phyloP scores from a whole-genome alignment of 768 basidiomycete genomes.

The Pisolithus orientalis region DNA sequence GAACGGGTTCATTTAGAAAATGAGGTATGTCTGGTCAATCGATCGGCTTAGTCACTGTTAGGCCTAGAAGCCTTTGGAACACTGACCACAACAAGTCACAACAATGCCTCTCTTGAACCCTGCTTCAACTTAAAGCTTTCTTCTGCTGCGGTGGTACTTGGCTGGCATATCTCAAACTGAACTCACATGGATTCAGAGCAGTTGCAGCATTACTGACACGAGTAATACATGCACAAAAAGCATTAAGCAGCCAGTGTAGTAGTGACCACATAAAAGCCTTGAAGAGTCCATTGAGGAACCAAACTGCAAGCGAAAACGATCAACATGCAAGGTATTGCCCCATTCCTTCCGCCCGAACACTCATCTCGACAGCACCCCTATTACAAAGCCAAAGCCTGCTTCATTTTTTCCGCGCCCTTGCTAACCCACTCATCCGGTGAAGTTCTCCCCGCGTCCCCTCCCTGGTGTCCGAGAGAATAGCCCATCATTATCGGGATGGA shows the following conservation, averaged over 20 bases:
- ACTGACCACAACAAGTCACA: conserved; percentile 4
- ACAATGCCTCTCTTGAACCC: neutral
- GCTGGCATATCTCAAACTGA: too few relatives aligned
- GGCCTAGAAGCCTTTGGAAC: conserved; percentile 2
- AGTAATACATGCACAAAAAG: too few relatives aligned
- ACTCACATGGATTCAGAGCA: too few relatives aligned
- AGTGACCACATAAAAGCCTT: too few relatives aligned
- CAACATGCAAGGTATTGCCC: too few relatives aligned
- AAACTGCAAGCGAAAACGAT: too few relatives aligned
- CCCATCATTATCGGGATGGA: conserved; percentile 52
- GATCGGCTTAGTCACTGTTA: conserved; percentile 1
- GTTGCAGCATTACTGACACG: too few relatives aligned
- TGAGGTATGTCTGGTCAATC: neutral
- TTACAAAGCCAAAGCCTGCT: conserved; percentile 15
- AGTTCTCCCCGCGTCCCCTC: conserved; percentile 25
- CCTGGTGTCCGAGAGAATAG: conserved; percentile 32
- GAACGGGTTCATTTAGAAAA: neutral
- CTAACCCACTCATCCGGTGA: conserved; percentile 53
- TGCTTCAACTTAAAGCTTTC: too few relatives aligned
- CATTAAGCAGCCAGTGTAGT: too few relatives aligned
- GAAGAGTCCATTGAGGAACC: too few relatives aligned
- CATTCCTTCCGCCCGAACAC: too few relatives aligned
- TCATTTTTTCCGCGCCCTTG: conserved; percentile 42
- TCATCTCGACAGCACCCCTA: too few relatives aligned
- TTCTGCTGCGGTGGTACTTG: neutral